phyloP scores from a whole-genome alignment of 345 rosid species.

The Camelina laxa region DNA sequence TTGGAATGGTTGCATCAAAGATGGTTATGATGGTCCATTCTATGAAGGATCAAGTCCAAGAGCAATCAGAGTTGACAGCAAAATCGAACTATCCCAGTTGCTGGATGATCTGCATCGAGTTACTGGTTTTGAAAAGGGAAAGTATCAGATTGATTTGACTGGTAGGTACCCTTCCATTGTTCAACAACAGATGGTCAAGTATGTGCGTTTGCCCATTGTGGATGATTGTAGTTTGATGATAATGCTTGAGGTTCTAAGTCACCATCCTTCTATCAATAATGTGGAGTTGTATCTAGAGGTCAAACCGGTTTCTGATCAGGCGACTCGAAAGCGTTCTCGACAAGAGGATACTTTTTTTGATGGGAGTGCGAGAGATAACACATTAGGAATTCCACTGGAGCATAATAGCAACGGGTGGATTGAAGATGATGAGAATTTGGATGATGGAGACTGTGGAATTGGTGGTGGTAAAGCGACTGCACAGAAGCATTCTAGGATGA shows the following conservation, averaged over 20 bases:
- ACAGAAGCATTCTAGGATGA: background rate
- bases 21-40: conserved; percentile 35
- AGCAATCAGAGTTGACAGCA: conserved; percentile 28
- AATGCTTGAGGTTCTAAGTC: conserved; percentile 29
- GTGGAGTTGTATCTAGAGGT: conserved; percentile 16
- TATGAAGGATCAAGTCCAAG: conserved; percentile 29
- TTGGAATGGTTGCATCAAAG: conserved; percentile 27
- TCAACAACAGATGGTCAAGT: conserved; percentile 26
- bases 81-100: background rate
- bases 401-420: background rate
- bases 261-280: conserved; percentile 9
- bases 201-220: conserved; percentile 24
- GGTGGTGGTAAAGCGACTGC: background rate
- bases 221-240: conserved; percentile 30
- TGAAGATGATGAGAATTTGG: background rate
- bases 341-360: background rate
- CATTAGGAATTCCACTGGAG: background rate
- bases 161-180: conserved; percentile 29
- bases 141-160: conserved; percentile 10
- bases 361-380: background rate
- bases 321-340: background rate
- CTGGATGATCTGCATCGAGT: conserved; percentile 22
- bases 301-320: conserved; percentile 7
- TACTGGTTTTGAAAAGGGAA: conserved; percentile 26
- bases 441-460: background rate